Conservation (phyloP, 139 green algal genomes). For the Pleodorina starrii region DNA sequence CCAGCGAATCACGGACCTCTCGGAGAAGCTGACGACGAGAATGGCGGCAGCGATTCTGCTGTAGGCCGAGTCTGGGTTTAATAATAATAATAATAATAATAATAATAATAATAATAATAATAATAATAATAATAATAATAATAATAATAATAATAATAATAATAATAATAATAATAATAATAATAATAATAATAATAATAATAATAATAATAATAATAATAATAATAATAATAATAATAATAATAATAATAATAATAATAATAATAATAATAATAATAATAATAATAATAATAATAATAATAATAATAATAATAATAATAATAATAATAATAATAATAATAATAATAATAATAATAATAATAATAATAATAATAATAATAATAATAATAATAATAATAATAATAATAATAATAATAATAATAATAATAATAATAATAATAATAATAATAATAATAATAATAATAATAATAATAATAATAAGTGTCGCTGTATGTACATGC, state of each 20-base stretch:
- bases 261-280: conserved; percentile 7
- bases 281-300: conserved; percentile 7
- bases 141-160: conserved; percentile 7
- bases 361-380: conserved; percentile 7
- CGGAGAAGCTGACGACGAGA: no score
- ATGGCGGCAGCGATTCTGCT: no score
- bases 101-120: no score
- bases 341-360: conserved; percentile 7
- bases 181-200: neutral
- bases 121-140: no score
- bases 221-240: neutral
- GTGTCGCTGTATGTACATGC: no score
- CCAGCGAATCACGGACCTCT: no score
- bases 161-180: neutral
- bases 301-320: conserved; percentile 7
- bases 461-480: conserved; percentile 3
- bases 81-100: no score
- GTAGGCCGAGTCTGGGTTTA: no score
- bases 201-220: neutral
- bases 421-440: conserved; percentile 7
- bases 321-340: conserved; percentile 7
- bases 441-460: conserved; percentile 7
- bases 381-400: conserved; percentile 7
- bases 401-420: conserved; percentile 7
- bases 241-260: conserved; percentile 7